Evolutionary conservation across 768 basidiomycete genomes (phyloP), one percentile per base, ranked within the genome.

Genomic region (Neoboletus magnificus): DNA sequence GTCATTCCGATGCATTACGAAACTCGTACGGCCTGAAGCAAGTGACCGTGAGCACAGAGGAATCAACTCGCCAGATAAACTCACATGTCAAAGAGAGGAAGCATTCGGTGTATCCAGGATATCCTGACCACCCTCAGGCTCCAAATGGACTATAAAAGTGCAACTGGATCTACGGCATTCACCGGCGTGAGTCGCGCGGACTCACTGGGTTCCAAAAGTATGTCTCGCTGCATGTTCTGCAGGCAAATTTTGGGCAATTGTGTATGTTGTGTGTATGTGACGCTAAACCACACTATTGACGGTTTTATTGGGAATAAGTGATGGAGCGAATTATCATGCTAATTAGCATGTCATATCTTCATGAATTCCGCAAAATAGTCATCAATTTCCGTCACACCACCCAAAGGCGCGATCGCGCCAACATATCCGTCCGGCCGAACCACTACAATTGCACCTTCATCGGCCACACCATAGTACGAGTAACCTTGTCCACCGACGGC

Each of bases 11-110:
- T 73, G 59, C 86, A 91, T 5, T 91, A 0, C 91, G 91, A 65
- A 85, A 94, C 59, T 90, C 83, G 54, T 86, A 87, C 2, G 85
- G 82, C 67, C 89, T 90, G 45, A 10, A 23, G 16, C n/a, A 18
- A 49, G 10, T 11, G 54, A 33, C 30, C 30, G 11, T 66, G 46
- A 61, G 45, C 29, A 53, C 45, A 23, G 29, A 39, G 7, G 12
- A n/a, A 37, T 27, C 3, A 25, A 27, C 33, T 46, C 6, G n/a
- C 20, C 40, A 7, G 27, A 25, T 39, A 40, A 22, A 69, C 80
- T 56, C 63, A 87, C 85, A 89, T 72, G 66, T 93, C 92, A 62
- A 92, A 91, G 18, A 84, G 79, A 13, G 85, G 82, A 25, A 92
- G 80, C 49, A 91, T 88, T 42, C 86, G 78, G 57, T 89, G 79